Base-by-base conservation (phyloP, 352 stramenopile species). In the Plasmopara viticola region DNA sequence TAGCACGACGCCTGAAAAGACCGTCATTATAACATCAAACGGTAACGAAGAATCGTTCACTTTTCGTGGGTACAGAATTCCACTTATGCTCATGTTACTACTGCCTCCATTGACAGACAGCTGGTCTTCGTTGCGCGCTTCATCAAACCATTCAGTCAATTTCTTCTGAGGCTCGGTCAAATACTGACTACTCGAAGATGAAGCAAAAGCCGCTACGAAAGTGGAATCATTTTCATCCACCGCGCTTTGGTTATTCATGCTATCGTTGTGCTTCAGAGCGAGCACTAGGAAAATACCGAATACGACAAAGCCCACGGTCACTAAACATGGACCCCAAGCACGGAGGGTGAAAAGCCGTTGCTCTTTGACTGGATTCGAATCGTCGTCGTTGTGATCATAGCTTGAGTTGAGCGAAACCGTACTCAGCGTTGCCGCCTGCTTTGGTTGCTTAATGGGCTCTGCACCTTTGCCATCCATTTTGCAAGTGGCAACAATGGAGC, bases 331-430 rank as follows among this genome's bases (percentile, higher is more conserved):
- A 7, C 44, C 8, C 51, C 56, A 66, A 31, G 40, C 34, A 45
- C 25, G 41, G 20, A 34, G 17, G 17, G 10, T 48, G 13, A 6
- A 8, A 20, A 6, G n/a, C 18, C 10, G 29, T 25, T 13, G 18
- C 7, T 39, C n/a, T 30, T 56, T 10, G 9, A 15, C 15, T 40
- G 29, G 28, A 40, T 6, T 30, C 10, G 18, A 15, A 17, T 38
- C 28, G 20, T 18, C 51, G 53, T 51, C 49, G 5, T 31, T 45
- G 12, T 43, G 20, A 10, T 60, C 58, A 8, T 58, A 61, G 0
- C 34, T 55, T 31, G 62, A 64, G 13, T 64, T 58, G 14, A 70
- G 53, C 9, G 62, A 70, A 18, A 64, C 58, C 31, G 58, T 67
- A 29, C 62, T 70, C n/a, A 48, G 40, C 18, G 53, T 41, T 25